Percentiles rank a stretch among this genome's conserved stretches.
These are phyloP conservation scores for Melianthus villosus DNA, from an alignment of 441 rosid species.

Conservation along the genomic window DNA sequence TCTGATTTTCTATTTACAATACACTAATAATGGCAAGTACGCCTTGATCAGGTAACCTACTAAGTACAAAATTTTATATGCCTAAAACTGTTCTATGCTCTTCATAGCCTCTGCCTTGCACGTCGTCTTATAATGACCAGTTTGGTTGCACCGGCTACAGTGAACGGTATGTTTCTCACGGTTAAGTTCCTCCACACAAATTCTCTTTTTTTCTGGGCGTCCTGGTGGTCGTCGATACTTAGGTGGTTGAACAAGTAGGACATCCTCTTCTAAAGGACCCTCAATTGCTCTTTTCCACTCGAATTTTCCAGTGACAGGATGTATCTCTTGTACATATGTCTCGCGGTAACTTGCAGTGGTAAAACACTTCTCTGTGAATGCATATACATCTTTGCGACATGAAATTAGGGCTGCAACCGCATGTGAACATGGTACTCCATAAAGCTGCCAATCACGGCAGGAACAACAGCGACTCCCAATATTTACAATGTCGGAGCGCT, in stretches of 20 bases:
- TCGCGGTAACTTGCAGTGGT: conserved; percentile 28
- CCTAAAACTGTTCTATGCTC: conserved; percentile 27
- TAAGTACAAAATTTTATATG: conserved; percentile 5
- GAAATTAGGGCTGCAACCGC: conserved; percentile 40
- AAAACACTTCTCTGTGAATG: conserved; percentile 31
- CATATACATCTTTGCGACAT: conserved; percentile 25
- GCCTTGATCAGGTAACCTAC: background rate
- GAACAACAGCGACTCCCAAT: conserved; percentile 32
- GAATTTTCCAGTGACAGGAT: conserved; percentile 20
- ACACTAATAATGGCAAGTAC: background rate
- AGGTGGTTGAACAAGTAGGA: conserved; percentile 31
- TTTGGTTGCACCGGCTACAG: conserved; percentile 41
- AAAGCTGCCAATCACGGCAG: conserved; percentile 42
- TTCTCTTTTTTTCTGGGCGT: conserved; percentile 43
- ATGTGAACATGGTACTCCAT: conserved; percentile 49
- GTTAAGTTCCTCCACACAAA: conserved; percentile 26
- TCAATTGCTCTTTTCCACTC: conserved; percentile 25
- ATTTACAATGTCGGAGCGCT: conserved; percentile 38
- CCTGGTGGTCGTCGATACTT: conserved; percentile 37
- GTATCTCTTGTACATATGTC: conserved; percentile 24
- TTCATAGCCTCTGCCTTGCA: conserved; percentile 30
- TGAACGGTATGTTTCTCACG: conserved; percentile 38
- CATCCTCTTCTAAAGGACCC: conserved; percentile 12
- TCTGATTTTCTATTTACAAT: background rate
- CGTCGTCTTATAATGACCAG: conserved; percentile 46